Evolutionary conservation across 179 eudicot genomes (phyloP), one percentile per base, ranked within the genome.

Genomic region (Gypsophila paniculata): DNA sequence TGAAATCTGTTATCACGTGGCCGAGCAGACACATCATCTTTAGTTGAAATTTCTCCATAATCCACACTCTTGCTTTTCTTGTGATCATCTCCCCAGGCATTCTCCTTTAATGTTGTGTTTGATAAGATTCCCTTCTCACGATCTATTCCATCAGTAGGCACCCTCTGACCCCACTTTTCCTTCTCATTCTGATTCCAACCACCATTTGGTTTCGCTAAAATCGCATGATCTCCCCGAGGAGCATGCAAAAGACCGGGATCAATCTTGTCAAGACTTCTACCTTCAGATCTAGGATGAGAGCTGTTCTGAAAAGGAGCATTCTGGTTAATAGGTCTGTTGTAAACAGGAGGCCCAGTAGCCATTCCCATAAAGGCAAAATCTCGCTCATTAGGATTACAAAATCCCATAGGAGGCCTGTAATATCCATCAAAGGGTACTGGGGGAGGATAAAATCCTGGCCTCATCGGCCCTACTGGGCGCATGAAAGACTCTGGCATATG

Each of bases 401-500:
- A 92, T 61, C 88, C 91, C 95, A 90, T 86, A 21, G 94, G 92
- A 62, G 96, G 96, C 19, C 99, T 89, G 79, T 86, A 92, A 78
- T 83, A 92, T n/a, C 96, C 89, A 17, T 93, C 96, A 78, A 79
- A 90, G 21, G 87, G 71, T 82, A 88, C 76, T 13, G 90, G 98
- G 68, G 86, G 86, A 54, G 90, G 95, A 80, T 86, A 92, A 78
- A 90, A 90, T 48, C 93, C 98, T 74, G 97, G 97, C 79, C 92
- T 87, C 61, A 87, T 83, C 58, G 91, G 90, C 85, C 88, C 82
- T 75, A 86, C 86, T 18, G 95, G 96, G 65, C 83, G 96, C 74
- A 88, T 75, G 83, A 75, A 93, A 76, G 91, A 82, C 61, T 92
- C 96, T 39, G 85, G 82, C 70, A 86, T 76, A 75, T 85, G 92